Evolutionary conservation across 2,329 filamentous ascomycete species (phyloP).

Genomic region (Clonostachys sp.): DNA sequence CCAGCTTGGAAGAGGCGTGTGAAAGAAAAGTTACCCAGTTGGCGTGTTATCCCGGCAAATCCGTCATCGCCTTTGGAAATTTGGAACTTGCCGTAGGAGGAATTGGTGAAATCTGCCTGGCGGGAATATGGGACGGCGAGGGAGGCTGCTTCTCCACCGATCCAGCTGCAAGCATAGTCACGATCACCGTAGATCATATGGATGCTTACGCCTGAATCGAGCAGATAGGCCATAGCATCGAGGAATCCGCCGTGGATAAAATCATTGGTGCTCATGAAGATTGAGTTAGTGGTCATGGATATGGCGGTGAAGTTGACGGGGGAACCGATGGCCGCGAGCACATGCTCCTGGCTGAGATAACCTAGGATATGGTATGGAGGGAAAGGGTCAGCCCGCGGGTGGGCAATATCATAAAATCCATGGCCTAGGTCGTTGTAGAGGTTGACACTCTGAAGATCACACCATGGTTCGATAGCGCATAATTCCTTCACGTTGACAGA

Average conservation of each 20-base stretch:
- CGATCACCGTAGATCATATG: conserved; percentile 59
- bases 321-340: conserved; percentile 57
- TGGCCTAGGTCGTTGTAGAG: conserved; percentile 49
- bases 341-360: conserved; percentile 54
- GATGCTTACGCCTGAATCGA: conserved; percentile 61
- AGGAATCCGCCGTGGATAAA: conserved; percentile 44
- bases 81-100: conserved; percentile 65
- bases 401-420: conserved; percentile 57
- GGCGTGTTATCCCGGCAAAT: conserved; percentile 57
- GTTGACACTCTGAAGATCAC: conserved; percentile 47
- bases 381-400: conserved; percentile 52
- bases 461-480: conserved; percentile 43
- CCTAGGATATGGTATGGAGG: conserved; percentile 56
- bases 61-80: conserved; percentile 48
- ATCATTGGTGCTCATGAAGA: conserved; percentile 58
- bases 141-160: conserved; percentile 57
- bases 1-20: conserved; percentile 62
- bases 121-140: conserved; percentile 51
- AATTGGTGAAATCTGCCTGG: conserved; percentile 37
- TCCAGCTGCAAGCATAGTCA: conserved; percentile 56
- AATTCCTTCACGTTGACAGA: conserved; percentile 19
- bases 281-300: conserved; percentile 33
- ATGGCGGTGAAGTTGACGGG: conserved; percentile 52
- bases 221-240: conserved; percentile 50
- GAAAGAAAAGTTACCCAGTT: conserved; percentile 70